Percentiles rank a stretch among this genome's conserved stretches.
These are phyloP conservation scores for Cercospora sp. DNA, from an alignment of 2,329 filamentous ascomycete genomes.

Conservation along the genomic window DNA sequence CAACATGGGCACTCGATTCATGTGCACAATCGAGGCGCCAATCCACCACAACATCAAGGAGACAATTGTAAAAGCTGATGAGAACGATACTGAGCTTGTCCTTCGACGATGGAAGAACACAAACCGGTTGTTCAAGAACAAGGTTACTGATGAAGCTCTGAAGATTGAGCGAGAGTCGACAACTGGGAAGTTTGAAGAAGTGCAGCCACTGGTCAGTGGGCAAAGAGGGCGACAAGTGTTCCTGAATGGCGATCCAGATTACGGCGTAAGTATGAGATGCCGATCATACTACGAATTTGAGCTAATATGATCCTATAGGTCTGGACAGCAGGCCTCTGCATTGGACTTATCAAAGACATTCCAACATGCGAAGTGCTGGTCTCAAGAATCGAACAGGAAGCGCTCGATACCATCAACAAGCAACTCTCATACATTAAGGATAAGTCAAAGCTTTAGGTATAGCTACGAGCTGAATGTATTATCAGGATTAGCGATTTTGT, in stretches of 20 bases:
- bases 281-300: background rate
- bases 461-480: background rate
- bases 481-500: background rate
- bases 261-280: slow-evolving; percentile 64
- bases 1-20: slow-evolving; percentile 97
- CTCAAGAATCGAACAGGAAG: slow-evolving; percentile 48
- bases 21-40: slow-evolving; percentile 85
- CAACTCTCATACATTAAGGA: slow-evolving; percentile 26
- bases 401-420: slow-evolving; percentile 45
- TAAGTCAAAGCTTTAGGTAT: slow-evolving; percentile 14
- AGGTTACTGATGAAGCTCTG: slow-evolving; percentile 75
- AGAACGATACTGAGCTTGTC: slow-evolving; percentile 85
- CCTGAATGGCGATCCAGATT: slow-evolving; percentile 85
- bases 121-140: slow-evolving; percentile 81
- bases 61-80: slow-evolving; percentile 79
- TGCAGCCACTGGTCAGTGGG: slow-evolving; percentile 81
- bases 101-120: slow-evolving; percentile 91
- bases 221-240: slow-evolving; percentile 89
- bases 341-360: slow-evolving; percentile 57
- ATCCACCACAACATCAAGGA: slow-evolving; percentile 92
- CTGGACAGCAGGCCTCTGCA: slow-evolving; percentile 97
- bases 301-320: slow-evolving; percentile 59
- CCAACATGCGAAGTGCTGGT: slow-evolving; percentile 50
- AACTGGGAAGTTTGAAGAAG: slow-evolving; percentile 83
- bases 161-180: slow-evolving; percentile 79